Evolutionary conservation across 2,329 filamentous ascomycete genomes (phyloP), one percentile per base, ranked within the genome.

Genomic region (Didymella exigua): DNA sequence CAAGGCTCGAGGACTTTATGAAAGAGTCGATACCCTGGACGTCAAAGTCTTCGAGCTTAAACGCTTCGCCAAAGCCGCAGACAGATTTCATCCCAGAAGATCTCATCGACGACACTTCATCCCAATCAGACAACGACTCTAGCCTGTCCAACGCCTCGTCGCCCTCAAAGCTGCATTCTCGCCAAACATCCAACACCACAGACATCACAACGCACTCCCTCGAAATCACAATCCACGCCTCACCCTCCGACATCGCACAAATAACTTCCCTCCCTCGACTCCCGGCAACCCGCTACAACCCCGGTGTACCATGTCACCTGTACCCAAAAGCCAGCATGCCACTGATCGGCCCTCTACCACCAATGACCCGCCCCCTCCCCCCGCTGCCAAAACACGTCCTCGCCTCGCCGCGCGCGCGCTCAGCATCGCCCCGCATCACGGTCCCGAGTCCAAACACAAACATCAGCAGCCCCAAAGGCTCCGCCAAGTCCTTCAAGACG

Each of bases 21-120:
- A 65, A 61, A 43, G 63, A 72, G 37, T 68, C 65, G 6, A 69
- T 67, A 6, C 64, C 69, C 10, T 74, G 69, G 69, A 64, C 69
- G 10, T 63, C 68, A 44, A 68, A 70, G 46, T 63, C 65, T 7
- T 68, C 72, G 13, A 58, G 58, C 3, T 63, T 56, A 21, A 63
- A 65, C 16, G 26, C 50, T 9, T 65, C 65, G 1, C 59, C 63
- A 18, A 49, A 51, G 8, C 61, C 63, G 16, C 48, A 56, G 7
- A 43, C 60, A 13, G 60, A 61, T 26, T 68, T 69, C 4, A 61
- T 66, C 23, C 59, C 61, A 51, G 64, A 70, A 36, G 62, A 70
- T 10, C 47, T 58, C 8, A 40, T 57, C 7, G 61, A 62, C 19
- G 64, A 67, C 37, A 63, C 42, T 2, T 54, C 58, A 7, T 43